Base-by-base conservation (phyloP, 2,329 filamentous ascomycete genomes). In the Aurifilum marmelostoma region DNA sequence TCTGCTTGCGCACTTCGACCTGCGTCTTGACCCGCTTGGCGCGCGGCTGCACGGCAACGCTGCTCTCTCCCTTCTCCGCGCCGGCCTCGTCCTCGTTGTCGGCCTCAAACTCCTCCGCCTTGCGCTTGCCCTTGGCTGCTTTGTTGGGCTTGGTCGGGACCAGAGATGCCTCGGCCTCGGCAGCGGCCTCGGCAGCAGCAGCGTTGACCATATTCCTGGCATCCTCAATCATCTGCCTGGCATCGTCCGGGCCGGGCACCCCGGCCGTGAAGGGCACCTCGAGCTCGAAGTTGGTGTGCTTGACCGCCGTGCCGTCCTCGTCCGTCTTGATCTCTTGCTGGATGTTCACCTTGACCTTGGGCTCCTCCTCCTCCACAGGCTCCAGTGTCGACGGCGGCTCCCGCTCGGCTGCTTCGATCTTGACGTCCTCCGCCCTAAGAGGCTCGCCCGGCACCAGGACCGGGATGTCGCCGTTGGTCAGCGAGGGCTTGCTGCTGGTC, bases 171-270 rank as follows among this genome's bases (percentile, higher is more conserved):
- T 68, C 76, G 1, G 79, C 78, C 34, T 76, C 77, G 16, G 74
- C 34, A 18, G 18, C 79, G 14, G 77, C 77, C 9, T 81, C 76
- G 16, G 78, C 76, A 76, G 83, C 80, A 68, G 85, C 87, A 70
- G 89, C 89, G 71, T 91, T 87, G 6, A 97, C 94, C 92, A 97
- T 97, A 73, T 90, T 88, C 81, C 91, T 93, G 41, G 96, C 96
- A 75, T 93, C 89, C 37, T 90, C 90, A 69, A 98, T 91, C 91
- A 97, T 94, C 67, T 90, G 87, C 68, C 91, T 87, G 1, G 94
- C 90, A 75, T 96, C 92, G 72, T 94, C 91, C 0, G 92, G 89
- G 16, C 89, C 87, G 0, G 92, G 90, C 11, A 94, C 85, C 71
- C 92, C 88, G 66, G 86, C 87, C 12, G 88, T 84, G 4, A 87